Conservation (phyloP, 2,329 filamentous ascomycete genomes). For the Nothophoma quercina region DNA sequence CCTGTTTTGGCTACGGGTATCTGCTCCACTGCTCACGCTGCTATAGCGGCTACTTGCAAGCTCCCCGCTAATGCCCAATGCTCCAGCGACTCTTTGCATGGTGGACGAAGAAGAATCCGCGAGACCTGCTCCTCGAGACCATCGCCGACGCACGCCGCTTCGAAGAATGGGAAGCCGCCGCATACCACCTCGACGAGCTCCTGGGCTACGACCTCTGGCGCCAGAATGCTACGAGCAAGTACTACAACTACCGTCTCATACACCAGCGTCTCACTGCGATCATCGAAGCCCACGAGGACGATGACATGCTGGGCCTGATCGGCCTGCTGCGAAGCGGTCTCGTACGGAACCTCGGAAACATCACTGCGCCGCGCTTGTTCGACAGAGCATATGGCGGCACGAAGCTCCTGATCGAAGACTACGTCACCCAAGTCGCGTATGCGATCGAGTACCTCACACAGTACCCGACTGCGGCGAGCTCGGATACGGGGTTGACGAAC, state of each 20-base stretch:
- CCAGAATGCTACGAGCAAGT: slow-evolving; percentile 78
- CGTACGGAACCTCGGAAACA: slow-evolving; percentile 89
- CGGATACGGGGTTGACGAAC: slow-evolving; percentile 65
- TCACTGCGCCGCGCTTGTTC: slow-evolving; percentile 81
- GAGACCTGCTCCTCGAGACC: slow-evolving; percentile 70
- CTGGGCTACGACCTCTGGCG: slow-evolving; percentile 86
- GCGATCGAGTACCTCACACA: slow-evolving; percentile 78
- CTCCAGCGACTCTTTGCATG: slow-evolving; percentile 71
- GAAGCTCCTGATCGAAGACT: slow-evolving; percentile 89
- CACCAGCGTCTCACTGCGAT: slow-evolving; percentile 77
- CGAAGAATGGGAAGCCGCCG: slow-evolving; percentile 88
- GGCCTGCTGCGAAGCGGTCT: slow-evolving; percentile 80
- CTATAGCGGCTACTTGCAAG: slow-evolving; percentile 1
- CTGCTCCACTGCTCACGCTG: slow-evolving; percentile 25
- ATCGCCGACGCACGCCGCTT: slow-evolving; percentile 73
- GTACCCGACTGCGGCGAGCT: slow-evolving; percentile 64
- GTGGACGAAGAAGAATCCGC: slow-evolving; percentile 70
- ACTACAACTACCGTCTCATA: slow-evolving; percentile 89
- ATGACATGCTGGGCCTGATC: slow-evolving; percentile 76
- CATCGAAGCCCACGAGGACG: slow-evolving; percentile 71
- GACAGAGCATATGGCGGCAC: slow-evolving; percentile 87
- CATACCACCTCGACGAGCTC: slow-evolving; percentile 80
- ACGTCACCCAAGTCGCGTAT: slow-evolving; percentile 82
- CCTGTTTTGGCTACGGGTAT: slow-evolving; percentile 52
- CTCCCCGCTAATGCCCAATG: slow-evolving; percentile 18